Base-by-base conservation (phyloP, 306 rosid genomes). In the Argentina anserina region DNA sequence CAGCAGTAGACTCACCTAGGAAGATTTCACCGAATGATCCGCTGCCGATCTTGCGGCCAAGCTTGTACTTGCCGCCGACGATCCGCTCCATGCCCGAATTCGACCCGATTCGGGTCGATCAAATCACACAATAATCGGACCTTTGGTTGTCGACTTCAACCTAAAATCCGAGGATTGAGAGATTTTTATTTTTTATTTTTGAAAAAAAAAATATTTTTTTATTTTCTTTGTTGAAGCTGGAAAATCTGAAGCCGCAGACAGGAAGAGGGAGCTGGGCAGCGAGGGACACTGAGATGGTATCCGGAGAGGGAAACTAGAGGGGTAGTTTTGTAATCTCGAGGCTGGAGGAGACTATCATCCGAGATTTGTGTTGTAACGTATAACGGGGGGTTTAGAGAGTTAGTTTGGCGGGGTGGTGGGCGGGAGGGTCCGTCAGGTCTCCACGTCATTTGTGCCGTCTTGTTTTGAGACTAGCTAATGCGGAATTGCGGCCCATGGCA, bases 21-120 rank as follows among this genome's bases (percentile, higher is more conserved):
- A 77, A 93, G 78, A 93, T 93, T 87, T 93, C 97, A 5, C 98
- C 98, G 76, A 93, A 93, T 71, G 98, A 93, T 80, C 97, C 98
- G 81, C 98, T 90, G 59, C 98, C 98, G 92, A 93, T 93, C 93
- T 93, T 93, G 73, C 97, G 92, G 69, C 98, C 97, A 39, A 90
- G 90, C 85, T 89, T 93, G 86, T 81, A 93, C 86, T 89, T 89
- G 67, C 84, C 77, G 80, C 91, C 97, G 76, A 93, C 82, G 80
- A 93, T 74, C 56, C 97, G 89, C 71, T 93, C 98, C 98, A 93
- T 90, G 73, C 25, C 39, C 70, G 79, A 72, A 36, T 70, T 68
- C 75, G 61, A 78, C 56, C 60, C 59, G 69, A 66, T 72, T 72
- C 73, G 55, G 83, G 67, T 79, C 86, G 47, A 65, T 73, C 70